Conservation (phyloP, 2,329 filamentous ascomycete species). For the Venturia asperata region DNA sequence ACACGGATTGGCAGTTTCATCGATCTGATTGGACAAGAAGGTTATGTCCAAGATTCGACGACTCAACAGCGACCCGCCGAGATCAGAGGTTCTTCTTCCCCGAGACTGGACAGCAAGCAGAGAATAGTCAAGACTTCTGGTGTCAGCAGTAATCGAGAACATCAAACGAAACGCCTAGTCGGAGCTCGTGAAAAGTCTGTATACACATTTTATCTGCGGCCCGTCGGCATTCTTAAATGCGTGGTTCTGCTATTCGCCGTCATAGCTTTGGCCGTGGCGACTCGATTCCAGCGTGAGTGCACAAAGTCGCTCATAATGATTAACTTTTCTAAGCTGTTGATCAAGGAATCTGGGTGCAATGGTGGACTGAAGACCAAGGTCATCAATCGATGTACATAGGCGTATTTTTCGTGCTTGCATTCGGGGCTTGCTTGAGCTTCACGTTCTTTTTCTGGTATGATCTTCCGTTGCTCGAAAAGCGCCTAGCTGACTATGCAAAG, state of each 20-base stretch:
- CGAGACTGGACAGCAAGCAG: background rate
- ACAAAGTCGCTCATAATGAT: background rate
- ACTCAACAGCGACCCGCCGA: background rate
- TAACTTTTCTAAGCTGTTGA: background rate
- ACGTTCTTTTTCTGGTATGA: background rate
- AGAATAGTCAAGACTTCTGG: background rate
- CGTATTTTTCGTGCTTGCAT: slow-evolving; percentile 10
- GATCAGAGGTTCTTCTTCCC: background rate
- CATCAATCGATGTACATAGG: background rate
- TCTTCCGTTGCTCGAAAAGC: background rate
- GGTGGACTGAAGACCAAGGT: background rate
- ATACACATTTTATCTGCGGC: background rate
- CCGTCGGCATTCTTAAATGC: background rate
- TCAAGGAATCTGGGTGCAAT: slow-evolving; percentile 6
- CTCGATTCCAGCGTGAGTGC: background rate
- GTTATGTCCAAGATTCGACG: background rate
- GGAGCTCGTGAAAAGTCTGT: background rate
- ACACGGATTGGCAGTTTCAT: background rate
- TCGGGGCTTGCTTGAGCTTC: background rate
- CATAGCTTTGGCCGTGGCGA: background rate
- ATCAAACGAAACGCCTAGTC: background rate
- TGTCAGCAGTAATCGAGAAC: background rate
- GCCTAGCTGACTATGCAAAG: background rate
- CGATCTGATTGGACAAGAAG: background rate
- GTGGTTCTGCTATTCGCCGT: background rate